Percentiles rank a stretch among this genome's conserved stretches.
Evolutionary conservation across 495 filamentous ascomycete genomes (phyloP).

Genomic region (Filosporella fistucella): DNA sequence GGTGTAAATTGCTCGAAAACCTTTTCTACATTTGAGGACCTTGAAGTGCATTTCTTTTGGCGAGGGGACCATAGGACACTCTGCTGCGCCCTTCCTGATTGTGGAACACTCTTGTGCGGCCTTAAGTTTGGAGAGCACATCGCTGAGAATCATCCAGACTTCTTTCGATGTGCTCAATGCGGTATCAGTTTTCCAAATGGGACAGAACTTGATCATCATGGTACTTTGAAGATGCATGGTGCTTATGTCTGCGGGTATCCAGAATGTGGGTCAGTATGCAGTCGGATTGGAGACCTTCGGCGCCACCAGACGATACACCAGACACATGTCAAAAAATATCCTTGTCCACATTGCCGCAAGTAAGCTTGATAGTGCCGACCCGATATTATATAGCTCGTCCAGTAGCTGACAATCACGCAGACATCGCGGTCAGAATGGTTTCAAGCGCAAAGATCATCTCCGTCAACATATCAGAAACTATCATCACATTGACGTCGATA

Average conservation of each 20-base stretch:
- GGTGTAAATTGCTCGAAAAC: not conserved
- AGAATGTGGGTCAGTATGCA: slow-evolving; percentile 22
- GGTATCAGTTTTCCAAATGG: not conserved
- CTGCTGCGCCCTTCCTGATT: slow-evolving; percentile 1
- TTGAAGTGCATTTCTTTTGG: not conserved
- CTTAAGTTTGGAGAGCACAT: not conserved
- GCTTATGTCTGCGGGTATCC: slow-evolving; percentile 8
- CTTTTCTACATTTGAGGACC: not conserved
- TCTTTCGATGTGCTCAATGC: slow-evolving; percentile 6
- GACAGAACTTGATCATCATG: slow-evolving; percentile 1
- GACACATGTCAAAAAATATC: slow-evolving; percentile 9
- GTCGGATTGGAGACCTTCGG: slow-evolving; percentile 22
- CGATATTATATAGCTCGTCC: not conserved
- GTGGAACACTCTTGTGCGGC: not conserved
- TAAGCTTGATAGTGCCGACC: not conserved
- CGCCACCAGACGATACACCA: slow-evolving; percentile 25
- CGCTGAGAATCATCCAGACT: not conserved
- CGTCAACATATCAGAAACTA: slow-evolving; percentile 32
- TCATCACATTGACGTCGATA: slow-evolving; percentile 24
- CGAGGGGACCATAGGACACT: not conserved
- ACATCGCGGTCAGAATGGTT: slow-evolving; percentile 31
- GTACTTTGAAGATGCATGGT: not conserved
- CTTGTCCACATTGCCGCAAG: slow-evolving; percentile 27
- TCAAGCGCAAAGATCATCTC: slow-evolving; percentile 35
- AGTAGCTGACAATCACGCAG: slow-evolving; percentile 7